phyloP scores from a whole-genome alignment of 768 basidiomycete species.

The Mycena galericulata region DNA sequence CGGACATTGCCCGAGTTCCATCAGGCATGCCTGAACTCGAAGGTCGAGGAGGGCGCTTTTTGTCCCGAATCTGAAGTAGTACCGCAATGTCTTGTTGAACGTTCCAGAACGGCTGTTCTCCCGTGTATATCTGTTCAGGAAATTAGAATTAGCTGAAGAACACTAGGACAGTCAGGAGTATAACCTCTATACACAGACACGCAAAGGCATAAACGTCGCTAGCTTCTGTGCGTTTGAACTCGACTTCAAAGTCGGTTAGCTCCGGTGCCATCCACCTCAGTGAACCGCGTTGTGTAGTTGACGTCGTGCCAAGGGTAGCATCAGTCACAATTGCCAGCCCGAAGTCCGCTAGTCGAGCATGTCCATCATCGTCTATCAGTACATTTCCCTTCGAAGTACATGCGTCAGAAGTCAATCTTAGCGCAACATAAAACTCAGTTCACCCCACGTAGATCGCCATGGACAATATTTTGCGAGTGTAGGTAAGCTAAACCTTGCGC shows the following conservation, averaged over 20 bases:
- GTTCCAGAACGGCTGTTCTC: constrained; percentile 9
- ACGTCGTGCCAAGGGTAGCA: neutral
- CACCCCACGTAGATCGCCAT: constrained; percentile 12
- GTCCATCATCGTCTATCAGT: constrained; percentile 2
- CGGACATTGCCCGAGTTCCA: constrained; percentile 6
- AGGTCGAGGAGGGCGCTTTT: constrained; percentile 5
- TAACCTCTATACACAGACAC: neutral
- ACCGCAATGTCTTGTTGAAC: neutral
- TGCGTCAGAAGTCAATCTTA: constrained; percentile 6
- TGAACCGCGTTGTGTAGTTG: neutral
- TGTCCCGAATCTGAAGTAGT: neutral
- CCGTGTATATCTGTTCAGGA: constrained; percentile 9
- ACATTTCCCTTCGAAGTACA: constrained; percentile 1
- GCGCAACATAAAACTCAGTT: neutral
- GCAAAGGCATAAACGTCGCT: constrained; percentile 14
- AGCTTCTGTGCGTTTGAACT: constrained; percentile 12
- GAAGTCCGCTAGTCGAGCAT: neutral
- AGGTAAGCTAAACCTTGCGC: constrained; percentile 11
- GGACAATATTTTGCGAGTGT: constrained; percentile 6
- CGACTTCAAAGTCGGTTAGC: neutral
- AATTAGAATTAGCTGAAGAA: constrained; percentile 6
- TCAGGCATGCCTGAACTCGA: constrained; percentile 6
- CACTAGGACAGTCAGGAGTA: neutral
- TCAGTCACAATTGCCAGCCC: neutral
- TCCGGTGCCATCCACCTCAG: constrained; percentile 6